Percentiles rank a stretch among this genome's conserved stretches.
These are phyloP conservation scores for Maudiozyma bulderi DNA, from an alignment of 805 yeast genomes.

Conservation along the genomic window DNA sequence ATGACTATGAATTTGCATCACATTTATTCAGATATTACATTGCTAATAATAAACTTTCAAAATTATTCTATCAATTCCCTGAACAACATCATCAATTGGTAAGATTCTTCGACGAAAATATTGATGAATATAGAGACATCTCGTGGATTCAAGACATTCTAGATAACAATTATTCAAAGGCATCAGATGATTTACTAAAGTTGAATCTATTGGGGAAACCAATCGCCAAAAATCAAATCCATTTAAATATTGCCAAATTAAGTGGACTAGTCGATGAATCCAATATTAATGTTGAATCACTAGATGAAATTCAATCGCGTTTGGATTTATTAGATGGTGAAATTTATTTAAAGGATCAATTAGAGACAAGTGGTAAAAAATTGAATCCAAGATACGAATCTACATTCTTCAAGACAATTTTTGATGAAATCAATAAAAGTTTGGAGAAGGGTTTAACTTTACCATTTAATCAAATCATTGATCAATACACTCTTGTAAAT, in stretches of 20 bases:
- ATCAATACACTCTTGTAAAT: conserved; percentile 40
- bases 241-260: conserved; percentile 64
- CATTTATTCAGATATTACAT: conserved; percentile 53
- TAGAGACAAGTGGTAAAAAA: conserved; percentile 16
- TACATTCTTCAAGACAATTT: conserved; percentile 16
- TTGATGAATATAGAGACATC: conserved; percentile 39
- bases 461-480: conserved; percentile 38
- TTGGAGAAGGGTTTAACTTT: conserved; percentile 30
- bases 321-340: conserved; percentile 44
- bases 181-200: conserved; percentile 38
- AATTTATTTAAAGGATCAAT: conserved; percentile 28
- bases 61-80: conserved; percentile 48
- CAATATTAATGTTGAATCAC: conserved; percentile 5
- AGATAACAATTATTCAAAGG: conserved; percentile 40
- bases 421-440: conserved; percentile 19
- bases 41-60: conserved; percentile 39
- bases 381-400: conserved; percentile 17
- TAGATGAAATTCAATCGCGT: conserved; percentile 41
- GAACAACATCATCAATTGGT: conserved; percentile 41
- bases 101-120: conserved; percentile 40
- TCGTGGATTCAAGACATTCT: conserved; percentile 66
- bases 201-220: conserved; percentile 36
- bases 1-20: conserved; percentile 60
- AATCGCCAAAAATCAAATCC: conserved; percentile 37
- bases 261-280: conserved; percentile 39